Evolutionary conservation across 192 early-diverging fungal genomes (phyloP).

Genomic region (Paraglomus occultum): DNA sequence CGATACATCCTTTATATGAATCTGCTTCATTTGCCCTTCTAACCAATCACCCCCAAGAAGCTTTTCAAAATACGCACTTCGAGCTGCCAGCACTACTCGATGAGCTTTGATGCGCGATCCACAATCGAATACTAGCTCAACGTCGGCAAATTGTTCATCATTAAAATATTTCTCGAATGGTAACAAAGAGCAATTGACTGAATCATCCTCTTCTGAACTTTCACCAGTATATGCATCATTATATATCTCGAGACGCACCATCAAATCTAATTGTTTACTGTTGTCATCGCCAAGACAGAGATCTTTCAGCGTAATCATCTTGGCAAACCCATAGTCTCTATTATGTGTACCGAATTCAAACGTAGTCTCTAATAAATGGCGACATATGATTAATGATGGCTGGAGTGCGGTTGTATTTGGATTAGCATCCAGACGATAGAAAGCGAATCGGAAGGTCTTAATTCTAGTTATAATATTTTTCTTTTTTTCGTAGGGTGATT

Average conservation of each 20-base stretch:
- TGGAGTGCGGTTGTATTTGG: too few relatives aligned
- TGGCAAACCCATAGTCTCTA: too few relatives aligned
- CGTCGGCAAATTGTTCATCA: constrained; percentile 17
- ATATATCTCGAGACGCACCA: too few relatives aligned
- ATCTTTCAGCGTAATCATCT: too few relatives aligned
- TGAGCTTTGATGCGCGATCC: constrained; percentile 20
- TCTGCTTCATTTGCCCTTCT: not conserved
- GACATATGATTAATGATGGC: too few relatives aligned
- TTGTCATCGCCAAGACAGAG: too few relatives aligned
- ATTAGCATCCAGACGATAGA: not conserved
- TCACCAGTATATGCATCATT: too few relatives aligned
- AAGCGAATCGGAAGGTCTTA: constrained; percentile 3
- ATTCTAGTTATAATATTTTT: constrained; percentile 2
- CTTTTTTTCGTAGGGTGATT: constrained; percentile 1
- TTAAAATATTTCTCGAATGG: not conserved
- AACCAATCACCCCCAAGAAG: constrained; percentile 1
- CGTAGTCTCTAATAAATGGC: too few relatives aligned
- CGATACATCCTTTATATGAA: constrained; percentile 5
- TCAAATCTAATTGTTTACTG: too few relatives aligned
- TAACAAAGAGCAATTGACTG: too few relatives aligned
- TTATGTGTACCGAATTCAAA: too few relatives aligned
- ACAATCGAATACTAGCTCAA: constrained; percentile 24
- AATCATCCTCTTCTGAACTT: too few relatives aligned
- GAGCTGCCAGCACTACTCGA: not conserved
- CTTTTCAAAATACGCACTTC: constrained; percentile 19